Evolutionary conservation across 192 early-diverging fungal genomes (phyloP).

Genomic region (Phlyctochytrium bullatum): DNA sequence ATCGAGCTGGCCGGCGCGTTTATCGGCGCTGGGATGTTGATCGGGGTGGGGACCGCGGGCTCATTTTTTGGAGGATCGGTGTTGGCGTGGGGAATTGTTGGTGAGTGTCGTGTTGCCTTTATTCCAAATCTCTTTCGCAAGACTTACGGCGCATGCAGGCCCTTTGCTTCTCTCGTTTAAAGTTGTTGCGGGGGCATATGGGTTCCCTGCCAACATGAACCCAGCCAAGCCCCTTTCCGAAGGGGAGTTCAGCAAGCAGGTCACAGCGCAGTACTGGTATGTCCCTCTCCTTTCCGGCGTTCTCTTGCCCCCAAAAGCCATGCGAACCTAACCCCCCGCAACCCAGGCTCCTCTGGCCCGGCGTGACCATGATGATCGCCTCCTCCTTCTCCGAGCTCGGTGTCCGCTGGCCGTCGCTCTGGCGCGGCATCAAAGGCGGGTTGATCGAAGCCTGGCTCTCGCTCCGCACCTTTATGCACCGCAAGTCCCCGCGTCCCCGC

Average conservation of each 20-base stretch:
- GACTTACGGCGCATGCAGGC: too few species aligned
- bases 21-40: background rate
- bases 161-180: background rate
- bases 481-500: too few species aligned
- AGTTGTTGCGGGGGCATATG: background rate
- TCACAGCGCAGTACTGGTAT: background rate
- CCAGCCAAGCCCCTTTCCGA: background rate
- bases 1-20: background rate
- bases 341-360: constrained; percentile 70
- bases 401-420: constrained; percentile 43
- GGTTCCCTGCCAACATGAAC: background rate
- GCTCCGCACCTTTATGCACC: too few species aligned
- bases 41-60: background rate
- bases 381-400: constrained; percentile 61
- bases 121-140: too few species aligned
- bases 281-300: background rate
- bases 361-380: constrained; percentile 65
- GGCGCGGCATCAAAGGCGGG: constrained; percentile 41
- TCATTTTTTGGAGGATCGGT: background rate
- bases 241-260: background rate
- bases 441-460: constrained; percentile 5
- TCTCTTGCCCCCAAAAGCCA: background rate
- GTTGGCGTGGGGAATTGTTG: background rate
- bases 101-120: too few species aligned
- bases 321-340: constrained; percentile 39